Evolutionary conservation across 805 yeast genomes (phyloP), one percentile per base, ranked within the genome.

Genomic region (Nakazawaea ambrosiae): DNA sequence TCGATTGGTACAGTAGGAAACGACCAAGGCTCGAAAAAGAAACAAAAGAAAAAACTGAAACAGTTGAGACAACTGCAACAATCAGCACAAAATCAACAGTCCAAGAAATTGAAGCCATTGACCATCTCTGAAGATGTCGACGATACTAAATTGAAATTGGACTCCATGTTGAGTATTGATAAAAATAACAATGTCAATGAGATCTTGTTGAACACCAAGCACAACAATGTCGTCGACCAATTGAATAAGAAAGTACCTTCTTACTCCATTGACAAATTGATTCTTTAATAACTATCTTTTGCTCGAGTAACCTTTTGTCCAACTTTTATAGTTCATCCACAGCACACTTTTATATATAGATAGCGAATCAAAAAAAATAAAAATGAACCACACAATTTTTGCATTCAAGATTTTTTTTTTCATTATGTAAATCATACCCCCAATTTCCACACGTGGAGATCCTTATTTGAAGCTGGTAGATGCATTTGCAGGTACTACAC

Each of bases 191-290:
- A 31, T 14, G 23, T 34, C 24, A 44, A 36, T 15, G 36, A 42
- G 40, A 12, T 41, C 47, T 17, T 40, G 41, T 31, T 30, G 43
- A 9, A 34, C 38, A 50, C 53, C 44, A 53, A 60, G 44, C 44
- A 45, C 27, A 59, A 56, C 42, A 52, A 48, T 40, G 46, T 50
- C 30, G 46, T 55, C 38, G 55, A 56, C 43, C 63, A 54, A 26
- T 57, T 54, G 39, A 57, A 58, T n/a, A 58, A 64, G 46, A 71
- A 61, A 49, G 53, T 72, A n/a, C 77, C 80, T n/a, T 50, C 60
- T 5, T 76, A 76, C 46, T 70, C 79, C 4, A 54, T 73, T 34
- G 82, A 76, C 48, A 70, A 58, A 44, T 58, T 73, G 48, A 54
- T 56, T 5, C 55, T 67, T 39, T 67, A 49, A 27, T 18, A 22